phyloP scores from a whole-genome alignment of 2,329 filamentous ascomycete species.

The Hypoxylon sp. region DNA sequence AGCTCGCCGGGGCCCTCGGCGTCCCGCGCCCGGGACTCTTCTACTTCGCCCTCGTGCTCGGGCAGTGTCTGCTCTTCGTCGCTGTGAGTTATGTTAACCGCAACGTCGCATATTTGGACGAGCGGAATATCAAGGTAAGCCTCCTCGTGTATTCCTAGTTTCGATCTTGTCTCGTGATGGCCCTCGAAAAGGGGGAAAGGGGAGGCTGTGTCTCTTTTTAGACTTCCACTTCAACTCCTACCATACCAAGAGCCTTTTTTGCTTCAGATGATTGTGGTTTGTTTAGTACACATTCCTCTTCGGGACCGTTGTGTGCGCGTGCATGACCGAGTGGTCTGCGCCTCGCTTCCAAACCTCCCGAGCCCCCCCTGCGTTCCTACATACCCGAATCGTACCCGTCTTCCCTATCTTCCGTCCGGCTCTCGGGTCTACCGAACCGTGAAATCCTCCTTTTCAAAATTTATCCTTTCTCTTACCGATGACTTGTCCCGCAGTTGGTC shows the following conservation, averaged over 20 bases:
- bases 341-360: not conserved
- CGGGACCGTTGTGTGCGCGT: not conserved
- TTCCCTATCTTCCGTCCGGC: too few relatives aligned
- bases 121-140: slow-evolving; percentile 58
- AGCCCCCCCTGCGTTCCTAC: not conserved
- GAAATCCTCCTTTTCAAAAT: not conserved
- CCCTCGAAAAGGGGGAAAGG: too few relatives aligned
- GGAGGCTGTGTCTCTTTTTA: slow-evolving; percentile 15
- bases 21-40: slow-evolving; percentile 64
- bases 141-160: not conserved
- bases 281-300: slow-evolving; percentile 4
- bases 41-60: slow-evolving; percentile 66
- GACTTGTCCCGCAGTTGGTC: slow-evolving; percentile 38
- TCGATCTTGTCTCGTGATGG: slow-evolving; percentile 11
- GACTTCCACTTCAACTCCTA: slow-evolving; percentile 10
- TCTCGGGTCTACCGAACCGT: not conserved
- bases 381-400: too few relatives aligned
- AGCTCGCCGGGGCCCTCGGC: slow-evolving; percentile 66
- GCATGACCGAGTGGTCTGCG: slow-evolving; percentile 14
- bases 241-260: too few relatives aligned
- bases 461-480: not conserved
- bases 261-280: not conserved
- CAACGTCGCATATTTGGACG: slow-evolving; percentile 50
- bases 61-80: slow-evolving; percentile 73
- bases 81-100: slow-evolving; percentile 57